phyloP scores from a whole-genome alignment of 2,329 filamentous ascomycete species.

The Ascochyta clinopodiicola region DNA sequence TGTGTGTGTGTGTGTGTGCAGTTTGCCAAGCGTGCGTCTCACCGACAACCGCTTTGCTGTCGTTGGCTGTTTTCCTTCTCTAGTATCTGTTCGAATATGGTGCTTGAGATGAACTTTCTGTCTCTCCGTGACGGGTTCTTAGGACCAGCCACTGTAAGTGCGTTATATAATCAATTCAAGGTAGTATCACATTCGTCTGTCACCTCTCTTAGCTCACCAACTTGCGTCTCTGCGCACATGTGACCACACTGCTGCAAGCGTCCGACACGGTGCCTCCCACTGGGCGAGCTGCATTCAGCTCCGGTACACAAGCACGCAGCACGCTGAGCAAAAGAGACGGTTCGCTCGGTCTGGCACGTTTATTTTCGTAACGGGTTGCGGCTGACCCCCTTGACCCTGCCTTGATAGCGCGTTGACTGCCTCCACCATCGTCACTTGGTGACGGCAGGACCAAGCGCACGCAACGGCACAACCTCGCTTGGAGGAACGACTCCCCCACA shows the following conservation, averaged over 20 bases:
- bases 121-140: not conserved
- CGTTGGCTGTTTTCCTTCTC: slow-evolving; percentile 1
- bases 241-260: slow-evolving; percentile 13
- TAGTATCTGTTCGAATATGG: not conserved
- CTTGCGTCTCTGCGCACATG: not conserved
- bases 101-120: not conserved
- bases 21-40: slow-evolving; percentile 1
- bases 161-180: not conserved
- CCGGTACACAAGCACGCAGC: slow-evolving; percentile 1
- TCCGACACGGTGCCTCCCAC: not conserved
- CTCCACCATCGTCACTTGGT: slow-evolving; percentile 8
- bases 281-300: slow-evolving; percentile 16
- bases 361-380: slow-evolving; percentile 10
- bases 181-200: not conserved
- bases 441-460: slow-evolving; percentile 4
- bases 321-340: slow-evolving; percentile 3
- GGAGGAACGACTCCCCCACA: slow-evolving; percentile 19
- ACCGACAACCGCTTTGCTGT: slow-evolving; percentile 4
- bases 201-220: not conserved
- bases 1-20: not conserved
- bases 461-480: slow-evolving; percentile 12
- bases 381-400: slow-evolving; percentile 11
- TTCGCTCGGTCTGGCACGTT: not conserved
- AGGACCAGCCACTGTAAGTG: not conserved
- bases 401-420: not conserved